Evolutionary conservation across 805 yeast genomes (phyloP).

Genomic region (Komagataella pastoris): DNA sequence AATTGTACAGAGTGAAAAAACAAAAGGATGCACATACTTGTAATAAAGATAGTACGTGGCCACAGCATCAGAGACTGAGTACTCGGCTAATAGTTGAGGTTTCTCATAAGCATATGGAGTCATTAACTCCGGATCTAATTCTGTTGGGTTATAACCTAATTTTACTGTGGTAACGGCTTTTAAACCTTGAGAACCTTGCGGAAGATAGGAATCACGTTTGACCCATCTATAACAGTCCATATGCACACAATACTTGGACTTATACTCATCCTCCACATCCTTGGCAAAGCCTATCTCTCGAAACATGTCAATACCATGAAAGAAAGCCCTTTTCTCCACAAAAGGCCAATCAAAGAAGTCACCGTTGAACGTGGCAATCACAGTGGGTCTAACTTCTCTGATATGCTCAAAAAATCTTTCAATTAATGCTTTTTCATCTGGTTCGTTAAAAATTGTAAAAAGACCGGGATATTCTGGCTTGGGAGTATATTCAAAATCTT

Average conservation of each 20-base stretch:
- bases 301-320: conserved; percentile 78
- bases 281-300: conserved; percentile 89
- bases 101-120: conserved; percentile 92
- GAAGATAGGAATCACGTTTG: conserved; percentile 90
- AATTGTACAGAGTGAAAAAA: conserved; percentile 89
- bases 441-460: conserved; percentile 83
- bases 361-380: conserved; percentile 97
- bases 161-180: conserved; percentile 96
- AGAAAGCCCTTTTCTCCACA: conserved; percentile 75
- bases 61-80: conserved; percentile 98
- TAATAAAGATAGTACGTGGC: conserved; percentile 93
- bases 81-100: conserved; percentile 88
- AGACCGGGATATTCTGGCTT: conserved; percentile 89
- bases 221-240: conserved; percentile 99
- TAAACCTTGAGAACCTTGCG: conserved; percentile 97
- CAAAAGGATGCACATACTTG: conserved; percentile 95
- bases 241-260: conserved; percentile 83
- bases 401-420: conserved; percentile 81
- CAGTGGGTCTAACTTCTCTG: conserved; percentile 80
- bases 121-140: conserved; percentile 95
- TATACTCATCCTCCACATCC: conserved; percentile 85
- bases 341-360: conserved; percentile 99
- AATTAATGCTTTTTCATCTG: conserved; percentile 65
- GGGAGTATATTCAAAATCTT: conserved; percentile 95
- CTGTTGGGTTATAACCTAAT: conserved; percentile 92